Conservation (phyloP, 2,329 filamentous ascomycete species). For the Trichophyton equinum region DNA sequence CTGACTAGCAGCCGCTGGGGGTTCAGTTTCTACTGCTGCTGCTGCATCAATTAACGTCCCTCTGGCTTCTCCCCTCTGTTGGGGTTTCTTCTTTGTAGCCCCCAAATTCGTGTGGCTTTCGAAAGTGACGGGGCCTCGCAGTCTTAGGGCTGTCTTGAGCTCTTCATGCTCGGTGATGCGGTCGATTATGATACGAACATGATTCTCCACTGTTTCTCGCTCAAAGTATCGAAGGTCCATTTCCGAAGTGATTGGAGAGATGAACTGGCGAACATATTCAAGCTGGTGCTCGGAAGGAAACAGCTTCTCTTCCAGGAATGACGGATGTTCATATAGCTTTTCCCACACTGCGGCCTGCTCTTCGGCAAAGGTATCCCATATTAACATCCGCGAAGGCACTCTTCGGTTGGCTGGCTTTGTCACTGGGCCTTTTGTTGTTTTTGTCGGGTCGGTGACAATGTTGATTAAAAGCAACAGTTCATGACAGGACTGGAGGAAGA, state of each 20-base stretch:
- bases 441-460: slow-evolving; percentile 10
- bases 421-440: slow-evolving; percentile 11
- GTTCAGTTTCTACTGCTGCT: neutral
- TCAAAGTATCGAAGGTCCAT: slow-evolving; percentile 24
- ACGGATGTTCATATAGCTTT: slow-evolving; percentile 5
- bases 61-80: neutral
- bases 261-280: slow-evolving; percentile 10
- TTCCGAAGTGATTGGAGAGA: slow-evolving; percentile 27
- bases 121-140: slow-evolving; percentile 4
- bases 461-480: slow-evolving; percentile 8
- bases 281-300: slow-evolving; percentile 12
- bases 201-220: slow-evolving; percentile 27
- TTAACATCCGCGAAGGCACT: slow-evolving; percentile 8
- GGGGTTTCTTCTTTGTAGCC: no score
- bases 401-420: slow-evolving; percentile 11
- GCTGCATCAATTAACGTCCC: neutral
- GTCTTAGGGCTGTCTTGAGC: neutral
- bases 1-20: neutral
- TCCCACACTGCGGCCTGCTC: slow-evolving; percentile 9
- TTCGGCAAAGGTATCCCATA: slow-evolving; percentile 7
- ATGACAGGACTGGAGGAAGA: slow-evolving; percentile 8
- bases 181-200: slow-evolving; percentile 25
- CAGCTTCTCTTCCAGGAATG: slow-evolving; percentile 6
- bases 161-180: slow-evolving; percentile 17
- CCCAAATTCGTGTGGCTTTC: slow-evolving; percentile 6